Conservation (phyloP, 768 basidiomycete species). For the Tylopilus rubrobrunneus region DNA sequence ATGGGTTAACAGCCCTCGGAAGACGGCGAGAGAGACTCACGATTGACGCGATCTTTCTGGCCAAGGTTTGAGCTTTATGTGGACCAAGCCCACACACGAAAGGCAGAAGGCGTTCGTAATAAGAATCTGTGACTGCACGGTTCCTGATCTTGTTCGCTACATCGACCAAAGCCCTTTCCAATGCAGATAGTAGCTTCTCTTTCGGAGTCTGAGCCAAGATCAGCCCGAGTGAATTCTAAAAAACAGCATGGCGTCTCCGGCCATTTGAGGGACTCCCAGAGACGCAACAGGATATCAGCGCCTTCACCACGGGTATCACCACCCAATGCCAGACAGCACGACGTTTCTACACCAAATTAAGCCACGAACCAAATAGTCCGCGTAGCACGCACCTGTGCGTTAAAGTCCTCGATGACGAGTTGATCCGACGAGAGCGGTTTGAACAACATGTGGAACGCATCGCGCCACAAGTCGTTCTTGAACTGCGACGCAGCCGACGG, state of each 20-base stretch:
- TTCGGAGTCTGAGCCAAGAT: too few species aligned
- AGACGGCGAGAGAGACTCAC: too few species aligned
- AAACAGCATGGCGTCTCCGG: slow-evolving; percentile 42
- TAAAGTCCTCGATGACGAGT: slow-evolving; percentile 91
- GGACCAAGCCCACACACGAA: too few species aligned
- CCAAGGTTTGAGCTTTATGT: too few species aligned
- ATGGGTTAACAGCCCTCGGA: too few species aligned
- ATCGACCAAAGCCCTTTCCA: too few species aligned
- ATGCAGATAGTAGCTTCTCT: too few species aligned
- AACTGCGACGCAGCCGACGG: slow-evolving; percentile 63
- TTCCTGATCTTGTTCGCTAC: too few species aligned
- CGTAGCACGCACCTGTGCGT: slow-evolving; percentile 64
- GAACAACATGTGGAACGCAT: slow-evolving; percentile 77
- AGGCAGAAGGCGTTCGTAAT: too few species aligned
- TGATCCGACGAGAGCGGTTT: slow-evolving; percentile 87
- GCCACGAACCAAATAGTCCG: neutral
- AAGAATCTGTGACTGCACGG: too few species aligned
- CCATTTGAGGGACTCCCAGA: slow-evolving; percentile 88
- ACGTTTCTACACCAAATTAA: slow-evolving; percentile 60
- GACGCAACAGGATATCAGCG: slow-evolving; percentile 66
- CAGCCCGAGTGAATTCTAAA: too few species aligned
- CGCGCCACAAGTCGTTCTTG: slow-evolving; percentile 75
- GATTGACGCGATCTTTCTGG: too few species aligned
- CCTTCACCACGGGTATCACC: slow-evolving; percentile 95
- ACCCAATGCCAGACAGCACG: slow-evolving; percentile 92